Evolutionary conservation across 129 eudicot genomes (phyloP).

Genomic region (Centella asiatica): DNA sequence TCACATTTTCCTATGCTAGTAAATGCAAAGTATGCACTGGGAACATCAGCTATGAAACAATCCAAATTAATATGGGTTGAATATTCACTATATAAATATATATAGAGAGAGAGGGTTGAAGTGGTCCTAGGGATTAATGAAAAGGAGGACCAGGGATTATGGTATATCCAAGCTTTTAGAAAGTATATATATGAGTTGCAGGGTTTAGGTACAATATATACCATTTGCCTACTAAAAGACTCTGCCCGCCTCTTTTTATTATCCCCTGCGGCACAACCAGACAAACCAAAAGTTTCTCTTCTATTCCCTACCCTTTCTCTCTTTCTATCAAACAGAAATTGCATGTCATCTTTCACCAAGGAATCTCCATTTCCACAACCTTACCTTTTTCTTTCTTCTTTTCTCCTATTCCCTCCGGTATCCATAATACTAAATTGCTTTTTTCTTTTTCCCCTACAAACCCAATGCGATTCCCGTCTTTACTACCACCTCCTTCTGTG

Average conservation of each 20-base stretch:
- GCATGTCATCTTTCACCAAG: conserved; percentile 48
- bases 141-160: conserved; percentile 24
- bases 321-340: conserved; percentile 39
- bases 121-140: conserved; percentile 50
- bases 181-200: conserved; percentile 48
- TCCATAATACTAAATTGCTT: conserved; percentile 53
- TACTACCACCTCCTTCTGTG: conserved; percentile 22
- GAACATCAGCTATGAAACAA: not conserved
- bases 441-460: no score
- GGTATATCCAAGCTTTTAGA: conserved; percentile 79
- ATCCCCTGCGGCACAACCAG: conserved; percentile 40
- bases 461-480: conserved; percentile 23
- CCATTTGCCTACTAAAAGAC: conserved; percentile 67
- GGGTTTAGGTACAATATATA: conserved; percentile 60
- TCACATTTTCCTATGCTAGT: no score
- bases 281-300: conserved; percentile 69
- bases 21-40: no score
- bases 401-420: conserved; percentile 45
- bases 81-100: conserved; percentile 21
- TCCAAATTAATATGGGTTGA: conserved; percentile 2
- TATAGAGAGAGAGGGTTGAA: conserved; percentile 24
- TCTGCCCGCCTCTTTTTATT: conserved; percentile 31
- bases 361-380: conserved; percentile 61
- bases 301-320: conserved; percentile 29
- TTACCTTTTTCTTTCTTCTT: conserved; percentile 26